Percentiles rank a stretch among this genome's conserved stretches.
Evolutionary conservation across 306 rosid species (phyloP).

Genomic region (Biancaea sappan): DNA sequence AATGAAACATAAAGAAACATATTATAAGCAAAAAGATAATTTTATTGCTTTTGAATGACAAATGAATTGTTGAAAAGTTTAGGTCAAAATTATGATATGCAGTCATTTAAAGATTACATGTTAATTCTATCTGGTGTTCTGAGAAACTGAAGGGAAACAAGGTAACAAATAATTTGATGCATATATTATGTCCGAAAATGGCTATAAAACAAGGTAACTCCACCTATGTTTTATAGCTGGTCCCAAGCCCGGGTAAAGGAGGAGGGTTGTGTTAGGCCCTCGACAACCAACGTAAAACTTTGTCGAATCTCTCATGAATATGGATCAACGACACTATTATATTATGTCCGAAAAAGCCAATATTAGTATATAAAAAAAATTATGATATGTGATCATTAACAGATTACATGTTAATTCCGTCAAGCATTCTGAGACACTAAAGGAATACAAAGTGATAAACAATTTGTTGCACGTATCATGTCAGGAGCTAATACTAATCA

Average conservation of each 20-base stretch:
- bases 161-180: neutral
- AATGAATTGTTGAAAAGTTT: conserved; percentile 4
- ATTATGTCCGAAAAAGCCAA: neutral
- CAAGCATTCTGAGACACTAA: neutral
- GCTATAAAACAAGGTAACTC: too few relatives aligned
- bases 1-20: neutral
- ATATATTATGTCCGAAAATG: too few relatives aligned
- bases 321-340: too few relatives aligned
- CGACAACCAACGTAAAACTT: too few relatives aligned
- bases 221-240: too few relatives aligned
- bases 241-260: too few relatives aligned
- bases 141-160: neutral
- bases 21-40: neutral
- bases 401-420: neutral
- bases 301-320: too few relatives aligned
- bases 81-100: neutral
- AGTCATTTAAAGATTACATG: neutral
- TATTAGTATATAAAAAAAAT: neutral
- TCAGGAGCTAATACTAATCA: neutral
- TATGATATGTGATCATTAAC: neutral
- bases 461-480: neutral
- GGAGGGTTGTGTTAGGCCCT: too few relatives aligned
- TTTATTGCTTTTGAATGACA: conserved; percentile 4
- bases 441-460: neutral
- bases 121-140: neutral